Evolutionary conservation across 495 filamentous ascomycete genomes (phyloP), one percentile per base, ranked within the genome.

Genomic region (Wilcoxina mikolae): DNA sequence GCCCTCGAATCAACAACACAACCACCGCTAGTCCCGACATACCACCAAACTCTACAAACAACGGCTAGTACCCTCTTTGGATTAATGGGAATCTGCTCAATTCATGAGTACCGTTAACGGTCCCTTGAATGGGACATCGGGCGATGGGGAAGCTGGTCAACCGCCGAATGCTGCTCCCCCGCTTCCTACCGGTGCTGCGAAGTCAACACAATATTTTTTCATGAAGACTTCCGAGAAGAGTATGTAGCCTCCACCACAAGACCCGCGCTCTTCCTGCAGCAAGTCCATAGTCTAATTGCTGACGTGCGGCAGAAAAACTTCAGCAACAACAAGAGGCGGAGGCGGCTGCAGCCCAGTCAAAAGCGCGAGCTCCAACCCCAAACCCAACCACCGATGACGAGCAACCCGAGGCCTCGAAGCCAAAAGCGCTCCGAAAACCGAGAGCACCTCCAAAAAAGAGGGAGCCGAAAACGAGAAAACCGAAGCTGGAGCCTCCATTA

Each of bases 181-280:
- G 20, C 35, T 18, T 18, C 12, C 35, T 15, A 18, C 20, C 20
- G 35, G 20, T 12, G 12, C 12, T 2, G 12, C 35, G 35, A 39
- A 39, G 20, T 12, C 27, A 15, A 15, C 47, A 2, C 22, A 51
- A 9, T 26, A 15, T 10, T 54, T 54, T 25, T 54, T 54, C 51
- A 54, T 33, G 39, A 54, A 24, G n/a, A 54, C 38, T n/a, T 54
- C 39, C 7, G 51, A 54, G 9, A 54, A 54, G 41, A 54, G 51
- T 54, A 54, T 28, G 49, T 41, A 15, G 20, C 9, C 43, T 46
- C 11, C 43, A 17, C 23, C 22, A 24, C 43, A 10, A 1, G 23
- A 11, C 23, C n/a, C n/a, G 7, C n/a, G 22, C n/a, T 49, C 23
- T 29, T 3, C 3, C 15, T 4, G 11, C 24, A 29, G 15, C 24